Evolutionary conservation across 1,139 yeast species (phyloP), one percentile per base, ranked within the genome.

Genomic region (Candida sp.): DNA sequence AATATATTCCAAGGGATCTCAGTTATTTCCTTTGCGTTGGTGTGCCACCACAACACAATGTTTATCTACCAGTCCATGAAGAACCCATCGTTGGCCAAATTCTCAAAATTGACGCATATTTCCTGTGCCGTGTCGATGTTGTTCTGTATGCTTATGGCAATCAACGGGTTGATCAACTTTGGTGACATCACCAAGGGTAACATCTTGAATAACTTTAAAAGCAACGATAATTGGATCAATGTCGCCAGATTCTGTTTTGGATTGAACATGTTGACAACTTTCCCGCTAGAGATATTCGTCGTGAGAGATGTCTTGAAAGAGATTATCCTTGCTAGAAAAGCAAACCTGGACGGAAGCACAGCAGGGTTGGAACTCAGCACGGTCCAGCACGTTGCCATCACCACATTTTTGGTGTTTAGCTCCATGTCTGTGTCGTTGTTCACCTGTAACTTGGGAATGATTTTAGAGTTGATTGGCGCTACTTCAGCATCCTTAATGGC

Each of bases 401-500:
- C 98, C 0, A 78, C 92, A 0, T 62, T 78, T 0, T 69, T 91
- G 47, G 90, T 90, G 0, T 74, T 87, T 42, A 57, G 83, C 1
- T 88, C 97, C 2, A 88, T 91, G 94, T 58, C 81, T 0, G 86
- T 91, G 3, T 81, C 98, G 0, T 72, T 93, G 46, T 73, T 86
- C 52, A 92, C 98, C 0, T 92, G 97, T 63, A 91, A 93, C 59
- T 74, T 93, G 52, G 98, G 98, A 1, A 89, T 94, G 22, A 87
- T 93, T 41, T 75, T 93, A 48, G 98, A 93, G 63, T 75, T 93
- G 6, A 92, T 91, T 32, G 98, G 98, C 1, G 94, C 97, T 0
- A 88, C 97, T 0, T 88, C 97, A 0, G 98, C 98, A 0, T 90
- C 96, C 11, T 75, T 90, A 35, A 87, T 93, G 89, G 98, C 98